Percentiles rank a stretch among this genome's conserved stretches.
These are phyloP conservation scores for Bretschneidera sinensis DNA, from an alignment of 345 rosid genomes.

Conservation along the genomic window DNA sequence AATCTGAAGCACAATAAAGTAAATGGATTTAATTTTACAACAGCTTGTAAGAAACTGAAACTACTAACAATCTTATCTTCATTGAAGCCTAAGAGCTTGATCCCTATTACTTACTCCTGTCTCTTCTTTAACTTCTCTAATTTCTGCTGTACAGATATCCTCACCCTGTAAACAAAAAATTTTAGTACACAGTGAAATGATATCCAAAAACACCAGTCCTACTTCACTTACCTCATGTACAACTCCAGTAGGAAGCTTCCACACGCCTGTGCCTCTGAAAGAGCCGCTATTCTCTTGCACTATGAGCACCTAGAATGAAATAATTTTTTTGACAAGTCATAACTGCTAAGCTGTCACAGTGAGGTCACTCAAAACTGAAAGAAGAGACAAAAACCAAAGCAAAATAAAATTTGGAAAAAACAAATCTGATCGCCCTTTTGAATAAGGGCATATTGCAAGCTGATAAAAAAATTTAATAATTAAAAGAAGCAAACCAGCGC, in stretches of 20 bases:
- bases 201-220: neutral
- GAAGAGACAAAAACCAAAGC: too few species aligned
- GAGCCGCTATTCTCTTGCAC: conserved; percentile 66
- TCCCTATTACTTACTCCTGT: conserved; percentile 34
- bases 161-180: conserved; percentile 51
- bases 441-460: too few species aligned
- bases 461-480: too few species aligned
- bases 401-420: too few species aligned
- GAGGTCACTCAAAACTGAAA: too few species aligned
- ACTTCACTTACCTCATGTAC: conserved; percentile 48
- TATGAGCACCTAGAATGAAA: conserved; percentile 54
- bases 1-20: conserved; percentile 35
- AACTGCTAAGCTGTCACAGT: too few species aligned
- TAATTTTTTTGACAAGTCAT: neutral
- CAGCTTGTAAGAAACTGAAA: neutral
- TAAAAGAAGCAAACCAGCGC: too few species aligned
- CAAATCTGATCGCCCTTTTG: too few species aligned
- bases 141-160: conserved; percentile 54
- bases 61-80: neutral
- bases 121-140: conserved; percentile 85
- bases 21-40: conserved; percentile 9
- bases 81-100: neutral
- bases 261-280: conserved; percentile 49
- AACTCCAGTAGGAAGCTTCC: conserved; percentile 90
- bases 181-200: neutral